phyloP scores from a whole-genome alignment of 2,329 filamentous ascomycete genomes.

The Aspergillus thermomutatus region DNA sequence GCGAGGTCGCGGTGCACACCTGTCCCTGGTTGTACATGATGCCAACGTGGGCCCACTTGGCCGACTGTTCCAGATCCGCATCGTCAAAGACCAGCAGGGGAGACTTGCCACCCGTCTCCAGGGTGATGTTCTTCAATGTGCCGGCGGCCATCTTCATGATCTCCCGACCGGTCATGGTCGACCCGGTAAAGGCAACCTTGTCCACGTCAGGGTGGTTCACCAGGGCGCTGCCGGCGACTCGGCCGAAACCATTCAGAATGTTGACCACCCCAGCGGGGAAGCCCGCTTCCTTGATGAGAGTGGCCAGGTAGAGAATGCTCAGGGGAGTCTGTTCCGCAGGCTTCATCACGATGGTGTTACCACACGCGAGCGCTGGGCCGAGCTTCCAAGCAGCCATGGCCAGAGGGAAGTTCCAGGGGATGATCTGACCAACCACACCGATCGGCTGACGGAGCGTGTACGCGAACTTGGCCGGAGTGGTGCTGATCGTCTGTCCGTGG shows the following conservation, averaged over 20 bases:
- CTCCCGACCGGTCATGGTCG: conserved; percentile 31
- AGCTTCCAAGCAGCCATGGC: conserved; percentile 62
- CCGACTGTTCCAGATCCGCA: conserved; percentile 64
- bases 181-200: conserved; percentile 35
- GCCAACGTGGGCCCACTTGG: conserved; percentile 63
- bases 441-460: conserved; percentile 77
- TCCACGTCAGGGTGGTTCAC: conserved; percentile 32
- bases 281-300: conserved; percentile 32
- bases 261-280: conserved; percentile 35
- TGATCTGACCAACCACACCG: conserved; percentile 81
- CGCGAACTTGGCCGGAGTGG: conserved; percentile 65
- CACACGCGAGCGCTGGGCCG: conserved; percentile 33
- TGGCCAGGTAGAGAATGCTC: conserved; percentile 32
- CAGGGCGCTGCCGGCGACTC: conserved; percentile 29
- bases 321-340: conserved; percentile 35
- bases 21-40: conserved; percentile 45
- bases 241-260: conserved; percentile 32
- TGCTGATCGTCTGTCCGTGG: conserved; percentile 71
- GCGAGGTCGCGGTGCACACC: conserved; percentile 34
- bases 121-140: conserved; percentile 35
- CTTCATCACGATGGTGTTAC: conserved; percentile 34
- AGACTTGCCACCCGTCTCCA: conserved; percentile 60
- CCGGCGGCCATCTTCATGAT: conserved; percentile 37
- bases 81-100: conserved; percentile 64
- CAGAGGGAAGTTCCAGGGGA: conserved; percentile 85